These are phyloP conservation scores for Paxillus rubicundulus DNA, from an alignment of 768 basidiomycete genomes.

Conservation along the genomic window DNA sequence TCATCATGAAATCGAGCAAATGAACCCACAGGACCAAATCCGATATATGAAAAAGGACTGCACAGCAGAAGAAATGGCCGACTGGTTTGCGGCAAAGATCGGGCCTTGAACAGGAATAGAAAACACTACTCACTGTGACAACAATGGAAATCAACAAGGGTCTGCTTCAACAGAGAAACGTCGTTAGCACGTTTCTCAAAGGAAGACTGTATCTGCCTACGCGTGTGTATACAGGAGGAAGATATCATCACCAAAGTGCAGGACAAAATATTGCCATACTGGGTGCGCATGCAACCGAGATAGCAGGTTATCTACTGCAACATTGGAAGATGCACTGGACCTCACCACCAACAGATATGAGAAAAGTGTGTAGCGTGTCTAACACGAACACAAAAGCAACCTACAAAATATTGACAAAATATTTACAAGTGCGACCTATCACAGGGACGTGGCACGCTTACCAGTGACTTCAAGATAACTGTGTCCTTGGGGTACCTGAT, in stretches of 20 bases:
- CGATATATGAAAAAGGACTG: constrained; percentile 28
- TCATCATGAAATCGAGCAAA: not conserved
- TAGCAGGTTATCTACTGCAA: not conserved
- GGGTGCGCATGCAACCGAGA: not conserved
- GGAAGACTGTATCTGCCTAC: constrained; percentile 14
- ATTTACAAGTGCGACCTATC: not conserved
- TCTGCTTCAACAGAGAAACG: constrained; percentile 2
- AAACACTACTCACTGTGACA: constrained; percentile 17
- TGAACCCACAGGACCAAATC: constrained; percentile 21
- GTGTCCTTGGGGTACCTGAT: constrained; percentile 16
- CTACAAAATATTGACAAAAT: constrained; percentile 1
- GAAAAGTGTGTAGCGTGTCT: constrained; percentile 16
- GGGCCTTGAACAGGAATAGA: constrained; percentile 4
- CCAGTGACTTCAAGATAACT: constrained; percentile 14
- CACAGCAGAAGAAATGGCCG: constrained; percentile 17
- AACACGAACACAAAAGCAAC: constrained; percentile 21
- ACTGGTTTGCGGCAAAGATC: constrained; percentile 9
- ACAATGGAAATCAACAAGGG: constrained; percentile 19
- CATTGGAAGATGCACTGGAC: not conserved
- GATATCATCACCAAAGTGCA: constrained; percentile 19
- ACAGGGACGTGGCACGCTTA: not conserved
- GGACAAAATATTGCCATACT: constrained; percentile 25
- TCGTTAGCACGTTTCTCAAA: constrained; percentile 6
- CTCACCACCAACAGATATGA: constrained; percentile 20
- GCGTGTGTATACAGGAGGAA: constrained; percentile 16